Evolutionary conservation across 2,329 filamentous ascomycete species (phyloP), one percentile per base, ranked within the genome.

Genomic region (Sarocladiaceae sp.): DNA sequence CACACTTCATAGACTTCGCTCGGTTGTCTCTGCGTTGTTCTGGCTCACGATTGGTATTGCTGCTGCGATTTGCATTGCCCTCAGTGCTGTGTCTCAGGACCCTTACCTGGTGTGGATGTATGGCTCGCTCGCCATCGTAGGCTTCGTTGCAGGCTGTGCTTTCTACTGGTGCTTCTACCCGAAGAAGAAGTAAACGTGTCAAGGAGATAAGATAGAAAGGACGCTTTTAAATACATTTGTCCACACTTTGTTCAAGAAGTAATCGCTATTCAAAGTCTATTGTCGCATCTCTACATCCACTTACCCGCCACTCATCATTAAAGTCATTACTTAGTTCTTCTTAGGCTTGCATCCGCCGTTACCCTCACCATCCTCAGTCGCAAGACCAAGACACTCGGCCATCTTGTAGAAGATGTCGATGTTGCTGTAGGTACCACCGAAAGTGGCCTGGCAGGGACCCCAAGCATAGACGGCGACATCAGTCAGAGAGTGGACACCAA

Each of bases 401-500:
- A 90, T 88, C 66, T 84, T 83, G 71, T 84, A 90, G 61, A 90
- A 90, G 57, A 90, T 74, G 56, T 90, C 87, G 42, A 88, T 79
- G 63, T 83, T 87, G 66, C 75, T 83, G 58, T 84, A 89, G 3
- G 85, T 80, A 52, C 87, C 87, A 4, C 84, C 81, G 64, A 94
- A 94, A 13, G 79, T 71, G 60, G 89, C 84, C 66, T 90, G 85
- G 71, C 89, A 93, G 5, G 89, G 89, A 0, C 89, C 89, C 73
- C 80, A 79, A 1, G 88, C 86, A 61, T 88, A 93, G 18, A 94
- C 85, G 2, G 87, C 84, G 28, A 91, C 87, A 60, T 91, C 87
- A 1, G 87, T 91, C 56, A 91, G 72, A 22, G 83, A 88, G 72
- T 91, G 87, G 17, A 90, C 87, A 48, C 87, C 90, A 70, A 87